These are phyloP conservation scores for Camptophora hylomeconis DNA, from an alignment of 2,329 filamentous ascomycete species.

Conservation along the genomic window DNA sequence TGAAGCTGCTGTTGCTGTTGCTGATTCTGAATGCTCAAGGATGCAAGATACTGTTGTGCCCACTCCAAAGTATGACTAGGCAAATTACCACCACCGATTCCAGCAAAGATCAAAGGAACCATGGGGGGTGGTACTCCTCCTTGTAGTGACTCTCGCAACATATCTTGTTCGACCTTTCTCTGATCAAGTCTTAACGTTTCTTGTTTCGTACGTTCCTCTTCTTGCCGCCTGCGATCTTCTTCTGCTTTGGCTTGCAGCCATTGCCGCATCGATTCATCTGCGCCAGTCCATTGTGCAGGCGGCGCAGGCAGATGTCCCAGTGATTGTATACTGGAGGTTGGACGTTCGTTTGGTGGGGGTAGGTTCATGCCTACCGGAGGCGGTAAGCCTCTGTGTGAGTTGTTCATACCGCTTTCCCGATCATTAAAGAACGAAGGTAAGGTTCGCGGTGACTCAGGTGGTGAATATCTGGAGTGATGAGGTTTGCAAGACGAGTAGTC, in stretches of 20 bases:
- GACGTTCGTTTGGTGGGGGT: conserved; percentile 14
- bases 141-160: conserved; percentile 54
- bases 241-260: conserved; percentile 62
- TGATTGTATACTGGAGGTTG: conserved; percentile 16
- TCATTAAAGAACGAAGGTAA: conserved; percentile 19
- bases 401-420: conserved; percentile 48
- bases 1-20: conserved; percentile 17
- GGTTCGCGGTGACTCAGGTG: conserved; percentile 22
- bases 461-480: conserved; percentile 28
- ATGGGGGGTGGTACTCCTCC: conserved; percentile 61
- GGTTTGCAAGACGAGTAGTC: conserved; percentile 32
- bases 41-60: conserved; percentile 52
- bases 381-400: conserved; percentile 56
- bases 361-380: conserved; percentile 45
- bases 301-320: conserved; percentile 48
- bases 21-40: conserved; percentile 24
- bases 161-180: conserved; percentile 58
- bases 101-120: conserved; percentile 62
- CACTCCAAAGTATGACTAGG: conserved; percentile 52
- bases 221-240: conserved; percentile 59
- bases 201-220: conserved; percentile 54
- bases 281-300: conserved; percentile 48
- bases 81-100: conserved; percentile 52
- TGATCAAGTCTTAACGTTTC: conserved; percentile 59
- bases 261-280: conserved; percentile 57